phyloP scores from a whole-genome alignment of 345 rosid species.

The Microcos paniculata region DNA sequence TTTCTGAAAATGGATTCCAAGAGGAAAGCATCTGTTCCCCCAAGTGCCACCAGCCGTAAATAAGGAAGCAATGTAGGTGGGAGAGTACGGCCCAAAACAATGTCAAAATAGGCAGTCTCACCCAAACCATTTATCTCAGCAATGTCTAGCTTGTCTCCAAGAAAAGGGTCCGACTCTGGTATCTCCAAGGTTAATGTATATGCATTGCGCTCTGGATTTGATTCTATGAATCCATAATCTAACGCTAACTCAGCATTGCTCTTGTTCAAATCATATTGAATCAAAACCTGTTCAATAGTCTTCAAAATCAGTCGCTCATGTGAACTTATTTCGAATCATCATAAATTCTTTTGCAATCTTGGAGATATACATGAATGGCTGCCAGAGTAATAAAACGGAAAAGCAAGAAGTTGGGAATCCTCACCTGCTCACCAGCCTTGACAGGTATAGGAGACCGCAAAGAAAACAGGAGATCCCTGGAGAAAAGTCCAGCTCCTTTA shows the following conservation, averaged over 20 bases:
- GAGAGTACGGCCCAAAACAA: slow-evolving; percentile 60
- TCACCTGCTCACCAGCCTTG: slow-evolving; percentile 92
- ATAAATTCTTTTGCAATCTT: not conserved
- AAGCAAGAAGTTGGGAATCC: slow-evolving; percentile 19
- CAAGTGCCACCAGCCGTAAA: slow-evolving; percentile 77
- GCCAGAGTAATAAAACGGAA: not conserved
- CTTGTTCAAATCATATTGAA: slow-evolving; percentile 80
- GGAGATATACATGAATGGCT: not conserved
- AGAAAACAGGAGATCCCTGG: slow-evolving; percentile 84
- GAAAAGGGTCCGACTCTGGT: slow-evolving; percentile 68
- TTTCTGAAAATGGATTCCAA: slow-evolving; percentile 84
- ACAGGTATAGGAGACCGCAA: slow-evolving; percentile 71
- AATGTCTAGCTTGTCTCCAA: slow-evolving; percentile 75
- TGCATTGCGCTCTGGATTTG: slow-evolving; percentile 59
- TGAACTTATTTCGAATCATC: slow-evolving; percentile 12
- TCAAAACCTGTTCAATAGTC: slow-evolving; percentile 56
- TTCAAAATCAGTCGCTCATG: slow-evolving; percentile 8
- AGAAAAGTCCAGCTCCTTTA: slow-evolving; percentile 91
- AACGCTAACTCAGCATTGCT: slow-evolving; percentile 90
- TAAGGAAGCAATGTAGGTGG: slow-evolving; percentile 80
- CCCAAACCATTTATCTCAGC: slow-evolving; percentile 79
- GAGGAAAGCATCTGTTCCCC: slow-evolving; percentile 78
- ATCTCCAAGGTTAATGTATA: slow-evolving; percentile 78
- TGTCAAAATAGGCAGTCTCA: slow-evolving; percentile 71
- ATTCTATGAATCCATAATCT: slow-evolving; percentile 88